These are phyloP conservation scores for Linaria vulgaris DNA, from an alignment of 257 asterid genomes.

Conservation along the genomic window DNA sequence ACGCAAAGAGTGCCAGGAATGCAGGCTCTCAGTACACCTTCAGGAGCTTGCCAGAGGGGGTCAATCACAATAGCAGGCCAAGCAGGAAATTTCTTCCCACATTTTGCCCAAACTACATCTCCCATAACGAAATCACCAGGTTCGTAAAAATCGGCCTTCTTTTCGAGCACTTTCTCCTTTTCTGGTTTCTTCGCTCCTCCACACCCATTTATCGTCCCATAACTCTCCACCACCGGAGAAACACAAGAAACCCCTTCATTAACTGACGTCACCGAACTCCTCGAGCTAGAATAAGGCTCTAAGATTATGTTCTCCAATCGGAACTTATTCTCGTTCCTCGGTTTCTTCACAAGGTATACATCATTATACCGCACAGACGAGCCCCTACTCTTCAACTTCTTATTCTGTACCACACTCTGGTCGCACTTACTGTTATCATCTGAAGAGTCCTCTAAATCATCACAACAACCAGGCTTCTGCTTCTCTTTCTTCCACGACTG, in stretches of 20 bases:
- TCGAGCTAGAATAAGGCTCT: conserved; percentile 46
- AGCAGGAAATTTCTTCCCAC: conserved; percentile 83
- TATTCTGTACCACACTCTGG: conserved; percentile 26
- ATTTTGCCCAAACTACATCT: conserved; percentile 92
- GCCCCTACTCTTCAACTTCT: conserved; percentile 48
- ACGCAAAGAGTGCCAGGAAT: conserved; percentile 80
- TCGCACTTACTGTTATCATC: conserved; percentile 29
- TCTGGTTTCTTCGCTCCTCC: conserved; percentile 27
- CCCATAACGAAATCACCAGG: conserved; percentile 65
- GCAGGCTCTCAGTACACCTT: conserved; percentile 66
- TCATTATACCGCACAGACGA: conserved; percentile 26
- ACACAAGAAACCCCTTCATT: conserved; percentile 45
- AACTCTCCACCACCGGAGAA: conserved; percentile 40
- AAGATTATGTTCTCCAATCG: conserved; percentile 33
- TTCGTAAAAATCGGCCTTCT: conserved; percentile 51
- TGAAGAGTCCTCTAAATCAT: conserved; percentile 26
- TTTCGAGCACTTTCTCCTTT: conserved; percentile 42
- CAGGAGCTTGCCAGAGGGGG: conserved; percentile 80
- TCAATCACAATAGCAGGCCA: conserved; percentile 96
- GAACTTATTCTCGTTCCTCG: conserved; percentile 29
- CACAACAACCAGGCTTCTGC: conserved; percentile 30
- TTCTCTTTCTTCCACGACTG: conserved; percentile 69
- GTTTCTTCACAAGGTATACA: conserved; percentile 43
- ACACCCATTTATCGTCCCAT: not conserved
- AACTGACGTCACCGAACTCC: conserved; percentile 55